Evolutionary conservation across 768 basidiomycete species (phyloP), one percentile per base, ranked within the genome.

Genomic region (Suillus ampliporus): DNA sequence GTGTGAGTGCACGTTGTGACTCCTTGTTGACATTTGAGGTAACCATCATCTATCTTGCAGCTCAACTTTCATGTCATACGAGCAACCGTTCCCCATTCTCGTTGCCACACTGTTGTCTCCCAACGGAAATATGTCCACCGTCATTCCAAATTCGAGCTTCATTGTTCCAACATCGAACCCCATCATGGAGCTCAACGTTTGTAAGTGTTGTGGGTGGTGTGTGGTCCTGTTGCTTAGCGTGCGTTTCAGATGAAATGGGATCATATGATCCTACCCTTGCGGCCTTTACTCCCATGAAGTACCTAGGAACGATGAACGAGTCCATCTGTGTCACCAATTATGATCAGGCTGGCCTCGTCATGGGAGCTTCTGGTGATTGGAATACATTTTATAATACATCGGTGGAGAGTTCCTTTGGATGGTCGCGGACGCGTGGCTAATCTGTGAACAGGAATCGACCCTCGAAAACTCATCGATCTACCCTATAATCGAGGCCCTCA

Each of bases 261-360:
- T 73, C 71, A 1, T 77, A 69, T 58, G 73, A 77, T 57, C 68
- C 76, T 44, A 71, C 70, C n/a, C 69, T 74, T 14, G 72, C 77
- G 3, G 78, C 79, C 3, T 81, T 79, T 61, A 77, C 79, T 1
- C 71, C 75, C 0, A 66, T 77, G 46, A 71, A 79, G 52, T 80
- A 78, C 67, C 67, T 62, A 10, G 61, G 61, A 26, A 58, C 61
- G 37, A 58, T 47, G 19, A 62, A 62, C 23, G 61, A 62, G 23
- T 61, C 64, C 5, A 46, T 63, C 35, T 69, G 68, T 40, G 56
- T 64, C 31, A 64, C 68, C 15, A 65, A 65, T 43, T 68, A 64
- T 50, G 65, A 69, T 48, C 68, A 69, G 48, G 58, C 54, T 14
- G 53, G 57, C n/a, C 63, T 61, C 53, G 67, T 79, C 51, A 71